Base-by-base conservation (phyloP, 208 protist species). In the Trypanosoma avium region DNA sequence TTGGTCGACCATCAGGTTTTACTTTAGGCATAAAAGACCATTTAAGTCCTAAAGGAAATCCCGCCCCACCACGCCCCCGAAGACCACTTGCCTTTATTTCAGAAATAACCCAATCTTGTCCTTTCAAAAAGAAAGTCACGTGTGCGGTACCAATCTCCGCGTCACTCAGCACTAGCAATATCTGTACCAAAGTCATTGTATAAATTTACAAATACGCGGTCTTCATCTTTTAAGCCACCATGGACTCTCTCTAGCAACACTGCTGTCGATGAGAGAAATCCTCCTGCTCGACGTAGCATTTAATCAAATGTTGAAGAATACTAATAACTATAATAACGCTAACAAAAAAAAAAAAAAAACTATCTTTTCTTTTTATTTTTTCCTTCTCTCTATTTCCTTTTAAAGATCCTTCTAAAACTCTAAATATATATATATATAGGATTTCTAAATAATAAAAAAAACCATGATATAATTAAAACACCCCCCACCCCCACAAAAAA, bases 121-220 rank as follows among this genome's bases (percentile, higher is more conserved):
- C 98, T 53, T 98, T 98, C 36, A 84, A 69, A 7, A 99, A 56
- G n/a, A 21, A 99, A 56, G 42, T 99, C 97, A 77, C 98, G 98
- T 19, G 98, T 99, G 75, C 92, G 92, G 81, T 98, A 97, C 98
- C 98, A 99, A 69, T 99, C 97, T 47, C 98, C 98, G 32, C 98
- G 87, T 30, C 91, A 81, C 74, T 98, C 70, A 3, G 98, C 97
- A 49, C 89, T 92, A 19, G 93, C 88, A 59, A 99, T 76, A 59
- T 77, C 72, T 10, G 75, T 85, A 64, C 98, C 97, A 63, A 97
- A 95, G 61, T 99, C 96, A 26, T 98, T 72, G 72, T 99, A 99
- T 13, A 99, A 76, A 73, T 99, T 99, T 3, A 92, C 97, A 74
- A 99, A 99, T 67, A 99, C 99, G 59, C 98, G 90, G 75, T 99